Base-by-base conservation (phyloP, 176 grass and related monocot genomes). In the Olyra latifolia region DNA sequence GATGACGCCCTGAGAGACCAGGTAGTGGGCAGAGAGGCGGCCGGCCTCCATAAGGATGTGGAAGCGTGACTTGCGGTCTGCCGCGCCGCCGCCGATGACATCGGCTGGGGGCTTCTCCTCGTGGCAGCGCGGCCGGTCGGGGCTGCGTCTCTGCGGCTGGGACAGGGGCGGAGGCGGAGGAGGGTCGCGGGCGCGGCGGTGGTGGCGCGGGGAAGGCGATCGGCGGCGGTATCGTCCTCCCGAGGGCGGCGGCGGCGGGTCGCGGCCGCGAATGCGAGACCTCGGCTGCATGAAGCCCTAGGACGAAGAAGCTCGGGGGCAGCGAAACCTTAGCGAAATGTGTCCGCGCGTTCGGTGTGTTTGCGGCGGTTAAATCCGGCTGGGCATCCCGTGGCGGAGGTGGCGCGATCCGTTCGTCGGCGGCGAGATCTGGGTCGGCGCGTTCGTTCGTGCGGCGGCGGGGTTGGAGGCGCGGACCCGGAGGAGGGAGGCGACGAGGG, bases 11-110 rank as follows among this genome's bases (percentile, higher is more conserved):
- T 88, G 83, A 3, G 78, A 69, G 53, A 88, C 82, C 74, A 92
- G 52, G 86, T 83, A 92, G 61, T 83, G 82, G 14, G 90, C 90
- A 32, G 90, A 86, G 38, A 92, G 86, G 32, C 86, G 79, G 32
- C 90, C 90, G 40, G 86, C 90, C 83, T 92, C 79, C n/a, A 92
- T 78, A 12, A 88, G 79, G 79, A 92, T 46, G 44, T 56, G 74
- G 38, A 56, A 47, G 22, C 85, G 76, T 62, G 56, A 69, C 0
- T 54, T 53, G 0, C 54, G 62, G 15, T 75, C 63, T 28, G 1
- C n/a, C 24, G 28, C 17, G 43, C 19, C 77, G 23, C 3, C 40
- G 67, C 52, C 5, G 44, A 49, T 1, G 59, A 46, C 30, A n/a
- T 32, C 11, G 57, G 40, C 16, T 20, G 56, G 46, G 46, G 48